phyloP scores from a whole-genome alignment of 192 early-diverging fungal genomes.

The Dimargaris cristalligena region DNA sequence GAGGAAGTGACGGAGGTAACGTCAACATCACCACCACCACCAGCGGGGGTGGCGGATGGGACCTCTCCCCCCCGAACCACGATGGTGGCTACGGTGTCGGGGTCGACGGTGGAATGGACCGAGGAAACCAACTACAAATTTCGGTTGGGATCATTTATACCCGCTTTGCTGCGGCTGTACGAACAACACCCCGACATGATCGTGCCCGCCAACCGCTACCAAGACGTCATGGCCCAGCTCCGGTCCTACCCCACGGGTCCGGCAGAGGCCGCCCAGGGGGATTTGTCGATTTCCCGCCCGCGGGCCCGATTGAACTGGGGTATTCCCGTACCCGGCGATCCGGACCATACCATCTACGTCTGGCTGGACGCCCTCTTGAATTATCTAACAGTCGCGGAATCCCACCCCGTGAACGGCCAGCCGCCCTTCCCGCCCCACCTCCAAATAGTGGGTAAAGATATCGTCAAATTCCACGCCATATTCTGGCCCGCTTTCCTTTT shows the following conservation, averaged over 20 bases:
- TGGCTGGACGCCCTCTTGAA: constrained; percentile 94
- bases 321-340: constrained; percentile 75
- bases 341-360: constrained; percentile 83
- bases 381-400: constrained; percentile 59
- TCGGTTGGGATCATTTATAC: constrained; percentile 42
- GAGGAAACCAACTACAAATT: constrained; percentile 92
- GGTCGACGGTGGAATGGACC: constrained; percentile 75
- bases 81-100: constrained; percentile 61
- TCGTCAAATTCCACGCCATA: constrained; percentile 88
- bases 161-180: constrained; percentile 50
- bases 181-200: constrained; percentile 47
- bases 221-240: neutral
- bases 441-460: constrained; percentile 92
- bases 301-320: constrained; percentile 71
- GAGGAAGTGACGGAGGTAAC: constrained; percentile 56
- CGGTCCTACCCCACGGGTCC: constrained; percentile 8
- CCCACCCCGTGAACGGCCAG: constrained; percentile 1
- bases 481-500: constrained; percentile 96
- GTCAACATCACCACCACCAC: too few relatives aligned
- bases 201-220: constrained; percentile 32
- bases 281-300: constrained; percentile 78
- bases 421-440: constrained; percentile 46
- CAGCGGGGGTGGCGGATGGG: too few relatives aligned
- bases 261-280: constrained; percentile 28
- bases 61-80: too few relatives aligned